These are phyloP conservation scores for Vigna reflexopilosa DNA, from an alignment of 306 rosid species.

Conservation along the genomic window DNA sequence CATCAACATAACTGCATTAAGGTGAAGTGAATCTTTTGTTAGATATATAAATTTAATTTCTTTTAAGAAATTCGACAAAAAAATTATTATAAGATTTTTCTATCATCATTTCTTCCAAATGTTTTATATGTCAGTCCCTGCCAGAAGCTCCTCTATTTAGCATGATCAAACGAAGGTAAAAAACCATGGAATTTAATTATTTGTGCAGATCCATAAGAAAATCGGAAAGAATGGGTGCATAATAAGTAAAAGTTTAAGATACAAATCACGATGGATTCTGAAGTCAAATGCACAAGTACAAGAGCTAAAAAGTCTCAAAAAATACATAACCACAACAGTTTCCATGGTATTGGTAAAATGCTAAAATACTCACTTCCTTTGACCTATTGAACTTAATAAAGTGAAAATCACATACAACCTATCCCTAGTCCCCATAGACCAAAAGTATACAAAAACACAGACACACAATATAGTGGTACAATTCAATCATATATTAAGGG, in stretches of 20 bases:
- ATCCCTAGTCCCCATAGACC: not conserved
- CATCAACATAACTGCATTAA: constrained; percentile 95
- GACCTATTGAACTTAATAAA: constrained; percentile 2
- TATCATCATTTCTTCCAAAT: constrained; percentile 28
- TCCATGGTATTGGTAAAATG: constrained; percentile 1
- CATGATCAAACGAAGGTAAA: constrained; percentile 27
- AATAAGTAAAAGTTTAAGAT: not conserved
- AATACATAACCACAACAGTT: constrained; percentile 14
- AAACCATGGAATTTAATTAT: constrained; percentile 9
- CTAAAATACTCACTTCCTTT: not conserved
- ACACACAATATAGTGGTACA: constrained; percentile 13
- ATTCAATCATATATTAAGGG: constrained; percentile 25
- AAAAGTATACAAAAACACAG: not conserved
- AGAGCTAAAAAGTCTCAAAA: constrained; percentile 15
- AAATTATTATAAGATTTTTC: not conserved
- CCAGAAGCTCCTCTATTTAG: constrained; percentile 21
- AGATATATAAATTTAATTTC: constrained; percentile 32
- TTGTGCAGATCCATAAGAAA: not conserved
- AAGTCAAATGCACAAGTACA: constrained; percentile 14
- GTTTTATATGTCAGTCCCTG: constrained; percentile 13
- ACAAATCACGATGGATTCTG: constrained; percentile 7
- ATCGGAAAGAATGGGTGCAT: constrained; percentile 22
- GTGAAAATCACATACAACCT: constrained; percentile 2
- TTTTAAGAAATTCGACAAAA: not conserved
- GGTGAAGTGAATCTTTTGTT: constrained; percentile 38